Percentiles rank a stretch among this genome's conserved stretches.
Conservation (phyloP, 108 stramenopile species). For the Cyclostephanos invisitatus region DNA sequence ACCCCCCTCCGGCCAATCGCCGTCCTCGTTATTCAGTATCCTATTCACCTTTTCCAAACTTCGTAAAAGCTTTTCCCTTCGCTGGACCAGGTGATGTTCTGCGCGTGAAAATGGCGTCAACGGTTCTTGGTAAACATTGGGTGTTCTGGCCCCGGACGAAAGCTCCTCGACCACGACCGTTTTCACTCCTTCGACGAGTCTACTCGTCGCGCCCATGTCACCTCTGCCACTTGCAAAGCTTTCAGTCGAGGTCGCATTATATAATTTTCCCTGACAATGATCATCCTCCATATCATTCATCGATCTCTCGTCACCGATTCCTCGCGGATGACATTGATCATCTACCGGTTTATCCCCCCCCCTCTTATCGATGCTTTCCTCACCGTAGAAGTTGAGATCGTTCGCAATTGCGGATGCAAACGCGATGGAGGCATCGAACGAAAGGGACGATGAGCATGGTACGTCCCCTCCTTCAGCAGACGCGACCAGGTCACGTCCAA, state of each 20-base stretch:
- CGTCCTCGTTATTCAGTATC: slow-evolving; percentile 25
- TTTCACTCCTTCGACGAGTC: neutral
- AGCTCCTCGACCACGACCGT: neutral
- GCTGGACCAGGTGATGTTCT: slow-evolving; percentile 29
- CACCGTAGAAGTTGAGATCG: neutral
- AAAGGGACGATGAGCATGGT: neutral
- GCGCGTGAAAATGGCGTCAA: slow-evolving; percentile 38
- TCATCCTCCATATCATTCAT: neutral
- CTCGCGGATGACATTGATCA: neutral
- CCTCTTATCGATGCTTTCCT: neutral
- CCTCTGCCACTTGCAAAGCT: neutral
- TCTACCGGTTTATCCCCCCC: neutral
- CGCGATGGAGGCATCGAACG: neutral
- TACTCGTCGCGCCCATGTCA: neutral
- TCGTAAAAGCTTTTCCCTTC: slow-evolving; percentile 31
- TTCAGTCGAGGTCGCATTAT: neutral
- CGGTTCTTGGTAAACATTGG: slow-evolving; percentile 22
- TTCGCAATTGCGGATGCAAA: neutral
- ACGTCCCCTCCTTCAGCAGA: neutral
- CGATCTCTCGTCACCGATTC: neutral
- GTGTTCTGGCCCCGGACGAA: neutral
- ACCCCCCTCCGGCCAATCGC: neutral
- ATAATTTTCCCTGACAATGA: neutral
- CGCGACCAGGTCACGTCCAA: neutral
- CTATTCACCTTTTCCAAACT: slow-evolving; percentile 41